phyloP scores from a whole-genome alignment of 257 asterid genomes.

The Jacaranda copaia region DNA sequence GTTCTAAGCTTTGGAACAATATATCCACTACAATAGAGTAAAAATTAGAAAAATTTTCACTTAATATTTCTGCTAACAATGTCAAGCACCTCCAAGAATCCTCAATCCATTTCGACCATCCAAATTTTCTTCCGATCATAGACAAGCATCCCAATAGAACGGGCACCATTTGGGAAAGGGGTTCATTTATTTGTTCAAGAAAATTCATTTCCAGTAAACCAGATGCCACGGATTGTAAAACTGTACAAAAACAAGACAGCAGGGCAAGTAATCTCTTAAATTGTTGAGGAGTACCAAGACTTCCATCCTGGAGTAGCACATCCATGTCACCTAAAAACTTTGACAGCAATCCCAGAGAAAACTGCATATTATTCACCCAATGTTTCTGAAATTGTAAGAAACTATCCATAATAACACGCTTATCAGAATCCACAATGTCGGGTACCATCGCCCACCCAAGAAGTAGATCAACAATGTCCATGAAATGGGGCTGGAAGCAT shows the following conservation, averaged over 20 bases:
- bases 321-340: constrained; percentile 98
- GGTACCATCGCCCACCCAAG: constrained; percentile 99
- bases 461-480: constrained; percentile 93
- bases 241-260: constrained; percentile 87
- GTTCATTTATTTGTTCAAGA: constrained; percentile 82
- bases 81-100: constrained; percentile 99
- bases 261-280: constrained; percentile 84
- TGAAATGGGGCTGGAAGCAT: constrained; percentile 95
- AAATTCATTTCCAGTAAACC: constrained; percentile 93
- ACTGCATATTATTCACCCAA: constrained; percentile 97
- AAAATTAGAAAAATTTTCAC: constrained; percentile 81
- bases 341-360: constrained; percentile 86
- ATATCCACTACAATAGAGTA: constrained; percentile 80
- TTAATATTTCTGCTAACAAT: constrained; percentile 92
- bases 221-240: constrained; percentile 92
- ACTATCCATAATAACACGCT: constrained; percentile 89
- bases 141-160: constrained; percentile 80
- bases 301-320: constrained; percentile 82
- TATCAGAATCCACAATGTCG: constrained; percentile 76
- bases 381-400: constrained; percentile 97
- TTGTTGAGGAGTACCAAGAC: constrained; percentile 83
- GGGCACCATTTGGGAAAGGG: constrained; percentile 92
- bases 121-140: constrained; percentile 85
- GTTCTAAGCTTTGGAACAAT: constrained; percentile 85
- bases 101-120: constrained; percentile 95